These are phyloP conservation scores for Lagerstroemia speciosa DNA, from an alignment of 345 rosid genomes.

Conservation along the genomic window DNA sequence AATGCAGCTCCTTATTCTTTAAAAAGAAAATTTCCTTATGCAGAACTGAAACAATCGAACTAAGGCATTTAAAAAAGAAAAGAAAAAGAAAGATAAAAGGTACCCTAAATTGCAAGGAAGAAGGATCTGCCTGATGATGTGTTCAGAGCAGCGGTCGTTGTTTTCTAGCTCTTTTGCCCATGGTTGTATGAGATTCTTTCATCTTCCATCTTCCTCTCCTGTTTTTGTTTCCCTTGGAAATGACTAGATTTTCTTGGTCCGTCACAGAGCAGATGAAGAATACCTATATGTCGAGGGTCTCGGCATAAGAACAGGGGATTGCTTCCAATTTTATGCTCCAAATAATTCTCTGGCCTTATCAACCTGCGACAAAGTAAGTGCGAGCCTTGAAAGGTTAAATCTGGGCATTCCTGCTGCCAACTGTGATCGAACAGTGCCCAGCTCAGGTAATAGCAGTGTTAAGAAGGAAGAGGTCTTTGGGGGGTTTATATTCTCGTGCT, in stretches of 20 bases:
- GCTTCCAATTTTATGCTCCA: slow-evolving; percentile 50
- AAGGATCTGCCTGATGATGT: not conserved
- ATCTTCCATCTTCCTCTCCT: not conserved
- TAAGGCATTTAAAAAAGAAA: not conserved
- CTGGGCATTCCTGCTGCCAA: slow-evolving; percentile 19
- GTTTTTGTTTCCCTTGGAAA: not conserved
- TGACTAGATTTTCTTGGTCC: not conserved
- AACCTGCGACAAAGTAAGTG: slow-evolving; percentile 27
- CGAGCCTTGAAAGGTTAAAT: slow-evolving; percentile 31
- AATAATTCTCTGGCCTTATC: slow-evolving; percentile 31
- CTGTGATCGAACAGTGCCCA: slow-evolving; percentile 2
- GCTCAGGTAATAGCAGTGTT: not conserved
- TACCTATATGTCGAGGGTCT: slow-evolving; percentile 44
- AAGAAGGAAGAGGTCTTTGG: slow-evolving; percentile 42
- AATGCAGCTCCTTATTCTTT: not conserved
- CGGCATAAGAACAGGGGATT: slow-evolving; percentile 59
- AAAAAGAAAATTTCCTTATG: not conserved
- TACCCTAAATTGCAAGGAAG: not conserved
- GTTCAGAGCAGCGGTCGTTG: not conserved
- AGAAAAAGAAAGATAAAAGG: not conserved
- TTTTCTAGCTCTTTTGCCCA: not conserved
- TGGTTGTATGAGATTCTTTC: not conserved
- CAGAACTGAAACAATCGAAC: not conserved
- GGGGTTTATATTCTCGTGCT: slow-evolving; percentile 54
- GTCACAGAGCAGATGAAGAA: slow-evolving; percentile 53